phyloP scores from a whole-genome alignment of 441 rosid genomes.

The Erodium moschatum region DNA sequence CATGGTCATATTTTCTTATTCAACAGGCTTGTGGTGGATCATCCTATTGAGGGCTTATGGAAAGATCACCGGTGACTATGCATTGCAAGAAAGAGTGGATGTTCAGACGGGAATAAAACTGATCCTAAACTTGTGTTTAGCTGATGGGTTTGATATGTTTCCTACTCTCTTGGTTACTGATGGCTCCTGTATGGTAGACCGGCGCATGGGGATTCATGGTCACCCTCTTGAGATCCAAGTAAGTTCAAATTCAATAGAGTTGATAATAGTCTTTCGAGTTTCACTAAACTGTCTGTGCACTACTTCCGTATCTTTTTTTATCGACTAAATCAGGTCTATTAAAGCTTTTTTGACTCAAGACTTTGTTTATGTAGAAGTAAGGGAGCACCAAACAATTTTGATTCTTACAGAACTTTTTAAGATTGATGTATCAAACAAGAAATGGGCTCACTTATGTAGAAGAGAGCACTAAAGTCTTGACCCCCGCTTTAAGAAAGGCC shows the following conservation, averaged over 20 bases:
- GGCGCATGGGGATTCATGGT: neutral
- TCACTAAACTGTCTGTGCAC: too few relatives aligned
- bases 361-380: too few relatives aligned
- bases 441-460: too few relatives aligned
- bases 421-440: too few relatives aligned
- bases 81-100: neutral
- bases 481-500: too few relatives aligned
- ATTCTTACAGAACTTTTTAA: too few relatives aligned
- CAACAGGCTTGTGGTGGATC: neutral
- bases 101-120: neutral
- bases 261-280: neutral
- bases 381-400: too few relatives aligned
- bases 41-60: neutral
- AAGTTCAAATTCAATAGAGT: neutral
- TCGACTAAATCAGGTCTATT: too few relatives aligned
- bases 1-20: too few relatives aligned
- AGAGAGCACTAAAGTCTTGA: too few relatives aligned
- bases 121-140: neutral
- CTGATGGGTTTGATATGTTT: neutral
- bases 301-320: too few relatives aligned
- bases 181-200: neutral
- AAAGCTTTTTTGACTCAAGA: too few relatives aligned
- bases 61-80: neutral
- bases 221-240: constrained; percentile 1
- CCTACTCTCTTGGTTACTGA: neutral